These are phyloP conservation scores for Hortaea sp. DNA, from an alignment of 2,329 filamentous ascomycete genomes.

Conservation along the genomic window DNA sequence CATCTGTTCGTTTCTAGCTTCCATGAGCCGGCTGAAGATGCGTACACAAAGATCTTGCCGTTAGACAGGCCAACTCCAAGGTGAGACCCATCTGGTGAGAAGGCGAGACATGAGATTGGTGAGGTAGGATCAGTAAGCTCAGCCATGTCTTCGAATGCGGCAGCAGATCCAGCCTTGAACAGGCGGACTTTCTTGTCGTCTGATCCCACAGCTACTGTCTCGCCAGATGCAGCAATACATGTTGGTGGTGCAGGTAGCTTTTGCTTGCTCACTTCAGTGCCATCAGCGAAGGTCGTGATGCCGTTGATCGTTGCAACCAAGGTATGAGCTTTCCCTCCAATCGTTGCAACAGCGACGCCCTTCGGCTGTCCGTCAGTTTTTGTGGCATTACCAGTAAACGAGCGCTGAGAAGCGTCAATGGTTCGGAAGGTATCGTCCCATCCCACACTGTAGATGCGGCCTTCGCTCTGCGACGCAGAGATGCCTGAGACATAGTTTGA, in stretches of 20 bases:
- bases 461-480: slow-evolving; percentile 40
- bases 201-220: slow-evolving; percentile 64
- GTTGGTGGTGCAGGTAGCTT: slow-evolving; percentile 52
- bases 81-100: slow-evolving; percentile 65
- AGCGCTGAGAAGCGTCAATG: slow-evolving; percentile 63
- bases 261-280: slow-evolving; percentile 35
- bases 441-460: slow-evolving; percentile 67
- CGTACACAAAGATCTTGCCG: slow-evolving; percentile 82
- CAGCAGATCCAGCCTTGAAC: slow-evolving; percentile 51
- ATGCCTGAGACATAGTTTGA: slow-evolving; percentile 80
- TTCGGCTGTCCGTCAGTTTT: slow-evolving; percentile 74
- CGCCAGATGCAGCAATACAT: slow-evolving; percentile 59
- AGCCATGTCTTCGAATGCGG: slow-evolving; percentile 40
- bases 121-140: slow-evolving; percentile 60
- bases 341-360: slow-evolving; percentile 51
- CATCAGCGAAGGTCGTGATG: slow-evolving; percentile 49
- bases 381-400: slow-evolving; percentile 59
- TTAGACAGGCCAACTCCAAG: slow-evolving; percentile 74
- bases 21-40: slow-evolving; percentile 36
- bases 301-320: slow-evolving; percentile 45
- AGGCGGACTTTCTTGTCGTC: slow-evolving; percentile 66
- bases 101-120: slow-evolving; percentile 68
- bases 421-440: slow-evolving; percentile 90
- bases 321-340: slow-evolving; percentile 42
- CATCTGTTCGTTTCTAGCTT: slow-evolving; percentile 70